Conservation (phyloP, 164 flowering plant species). For the Sextonia rubra region DNA sequence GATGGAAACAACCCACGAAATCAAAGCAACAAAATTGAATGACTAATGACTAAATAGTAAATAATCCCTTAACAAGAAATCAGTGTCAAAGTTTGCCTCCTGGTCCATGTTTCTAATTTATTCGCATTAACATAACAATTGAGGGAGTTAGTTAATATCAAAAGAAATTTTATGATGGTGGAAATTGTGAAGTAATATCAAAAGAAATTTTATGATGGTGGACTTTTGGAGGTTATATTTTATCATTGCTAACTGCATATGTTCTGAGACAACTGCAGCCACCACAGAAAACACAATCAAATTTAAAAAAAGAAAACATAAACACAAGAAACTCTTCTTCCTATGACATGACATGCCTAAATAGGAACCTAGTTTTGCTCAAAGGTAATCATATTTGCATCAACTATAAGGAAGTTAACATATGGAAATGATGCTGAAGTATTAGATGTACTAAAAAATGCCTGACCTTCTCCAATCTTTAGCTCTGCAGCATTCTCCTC, state of each 20-base stretch:
- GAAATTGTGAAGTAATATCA: too few relatives aligned
- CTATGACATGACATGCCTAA: neutral
- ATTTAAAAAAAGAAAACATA: neutral
- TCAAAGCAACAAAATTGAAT: neutral
- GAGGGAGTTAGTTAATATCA: too few relatives aligned
- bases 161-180: neutral
- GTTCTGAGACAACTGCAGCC: neutral
- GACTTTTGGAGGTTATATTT: neutral
- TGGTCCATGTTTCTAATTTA: too few relatives aligned
- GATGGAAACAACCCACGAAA: neutral
- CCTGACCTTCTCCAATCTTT: conserved; percentile 83
- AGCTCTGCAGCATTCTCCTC: conserved; percentile 99
- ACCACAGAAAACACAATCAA: neutral
- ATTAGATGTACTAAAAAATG: neutral
- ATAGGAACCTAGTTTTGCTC: neutral
- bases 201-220: neutral
- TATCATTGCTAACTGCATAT: neutral
- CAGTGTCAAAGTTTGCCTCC: neutral
- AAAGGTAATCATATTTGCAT: neutral
- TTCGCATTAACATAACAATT: too few relatives aligned
- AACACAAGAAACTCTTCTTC: neutral
- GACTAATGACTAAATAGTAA: neutral
- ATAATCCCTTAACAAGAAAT: neutral
- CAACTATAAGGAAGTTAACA: neutral
- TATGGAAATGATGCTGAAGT: neutral